Evolutionary conservation across 2,329 filamentous ascomycete species (phyloP), one percentile per base, ranked within the genome.

Genomic region (Byssothecium circinans): DNA sequence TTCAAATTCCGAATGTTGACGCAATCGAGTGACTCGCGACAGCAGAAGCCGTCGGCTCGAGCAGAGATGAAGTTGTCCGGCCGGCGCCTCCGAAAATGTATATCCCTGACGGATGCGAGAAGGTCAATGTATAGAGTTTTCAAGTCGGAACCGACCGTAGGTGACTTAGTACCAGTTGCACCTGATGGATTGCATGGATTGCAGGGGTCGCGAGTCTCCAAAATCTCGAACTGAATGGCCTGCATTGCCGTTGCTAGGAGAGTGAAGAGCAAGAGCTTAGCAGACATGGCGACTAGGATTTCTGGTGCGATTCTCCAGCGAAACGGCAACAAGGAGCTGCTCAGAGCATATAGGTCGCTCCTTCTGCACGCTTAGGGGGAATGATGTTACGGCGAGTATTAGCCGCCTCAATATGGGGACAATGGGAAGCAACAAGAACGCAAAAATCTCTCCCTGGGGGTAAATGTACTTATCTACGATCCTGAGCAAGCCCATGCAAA

Each of bases 1-100:
- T 70, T 67, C 27, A 74, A 62, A 30, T 54, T 62, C 33, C 68
- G 61, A 5, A 76, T 64, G 23, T 74, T 67, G n/a, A 75, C 61
- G 56, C 75, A 77, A 44, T 72, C 56, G 12, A 74, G 70, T 15
- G 60, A 70, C 20, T 65, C 57, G 20, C 62, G 66, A 52, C 68
- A 71, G 52, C 67, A 69, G 45, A 71, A 69, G 18, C 56, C 58
- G 3, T 55, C 53, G 8, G 37, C 52, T 12, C 60, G 57, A 17
- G 52, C 37, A 27, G 45, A 57, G 50, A 69, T 37, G 10, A 53
- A 44, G 8, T 18, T n/a, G 29, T 53, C 39, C 4, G 14, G 19
- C 29, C 33, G 45, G 18, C 65, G 64, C 51, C 61, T 65, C 22
- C 47, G 34, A 52, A 70, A 70, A 19, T 56, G 51, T 42, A 71